Evolutionary conservation across 2,329 filamentous ascomycete species (phyloP).

Genomic region (Trichoderma simmonsii): DNA sequence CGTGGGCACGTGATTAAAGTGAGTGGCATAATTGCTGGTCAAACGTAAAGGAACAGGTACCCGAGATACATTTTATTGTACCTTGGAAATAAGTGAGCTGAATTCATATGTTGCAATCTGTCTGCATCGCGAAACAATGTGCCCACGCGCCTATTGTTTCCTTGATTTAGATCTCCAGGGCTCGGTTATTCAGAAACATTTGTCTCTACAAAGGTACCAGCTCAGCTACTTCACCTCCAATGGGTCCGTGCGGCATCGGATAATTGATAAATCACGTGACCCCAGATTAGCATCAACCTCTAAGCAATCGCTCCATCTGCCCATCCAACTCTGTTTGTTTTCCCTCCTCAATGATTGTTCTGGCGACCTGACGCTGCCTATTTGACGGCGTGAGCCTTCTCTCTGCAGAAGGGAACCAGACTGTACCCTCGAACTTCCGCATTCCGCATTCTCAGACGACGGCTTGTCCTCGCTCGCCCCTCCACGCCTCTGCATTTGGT

Average conservation of each 20-base stretch:
- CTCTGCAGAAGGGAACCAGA: not conserved
- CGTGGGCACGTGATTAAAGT: not conserved
- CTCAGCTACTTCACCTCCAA: not conserved
- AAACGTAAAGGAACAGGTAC: not conserved
- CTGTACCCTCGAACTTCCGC: not conserved
- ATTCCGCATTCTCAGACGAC: not conserved
- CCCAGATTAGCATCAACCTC: not conserved
- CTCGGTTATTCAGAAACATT: not conserved
- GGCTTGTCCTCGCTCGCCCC: not conserved
- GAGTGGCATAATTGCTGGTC: not conserved
- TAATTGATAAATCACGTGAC: not conserved
- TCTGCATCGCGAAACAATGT: not conserved
- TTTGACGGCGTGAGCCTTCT: not conserved
- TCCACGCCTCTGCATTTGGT: not conserved
- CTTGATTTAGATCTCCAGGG: not conserved
- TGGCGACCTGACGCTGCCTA: constrained; percentile 6
- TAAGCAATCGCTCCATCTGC: not conserved
- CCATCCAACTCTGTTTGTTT: not conserved
- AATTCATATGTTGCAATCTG: no score
- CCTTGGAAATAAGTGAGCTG: not conserved
- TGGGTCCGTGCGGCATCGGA: constrained; percentile 4
- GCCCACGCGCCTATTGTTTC: not conserved
- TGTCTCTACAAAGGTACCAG: not conserved
- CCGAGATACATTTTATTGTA: not conserved
- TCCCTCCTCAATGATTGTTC: not conserved